Conservation (phyloP, 805 yeast genomes). For the Yarrowia alimentaria region DNA sequence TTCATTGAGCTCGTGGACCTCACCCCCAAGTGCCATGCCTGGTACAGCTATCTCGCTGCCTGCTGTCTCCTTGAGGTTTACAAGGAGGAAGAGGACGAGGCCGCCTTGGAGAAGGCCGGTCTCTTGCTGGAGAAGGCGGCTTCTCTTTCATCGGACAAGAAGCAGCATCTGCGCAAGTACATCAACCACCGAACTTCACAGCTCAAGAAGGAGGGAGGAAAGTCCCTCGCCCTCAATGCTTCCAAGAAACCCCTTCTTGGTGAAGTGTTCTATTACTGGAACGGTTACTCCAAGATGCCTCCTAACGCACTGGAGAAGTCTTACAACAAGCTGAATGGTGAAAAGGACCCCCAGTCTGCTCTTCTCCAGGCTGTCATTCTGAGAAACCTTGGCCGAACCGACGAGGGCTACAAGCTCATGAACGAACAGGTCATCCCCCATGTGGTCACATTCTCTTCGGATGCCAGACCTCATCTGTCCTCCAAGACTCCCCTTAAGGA, state of each 20-base stretch:
- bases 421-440: constrained; percentile 52
- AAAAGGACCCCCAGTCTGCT: constrained; percentile 37
- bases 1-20: constrained; percentile 63
- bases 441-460: constrained; percentile 42
- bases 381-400: constrained; percentile 46
- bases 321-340: constrained; percentile 53
- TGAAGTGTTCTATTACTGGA: constrained; percentile 87
- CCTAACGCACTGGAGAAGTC: constrained; percentile 54
- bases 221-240: constrained; percentile 57
- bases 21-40: constrained; percentile 87
- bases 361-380: constrained; percentile 54
- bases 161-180: constrained; percentile 22
- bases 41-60: constrained; percentile 82
- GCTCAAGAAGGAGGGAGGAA: constrained; percentile 21
- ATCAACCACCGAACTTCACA: constrained; percentile 4
- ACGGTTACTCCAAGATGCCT: constrained; percentile 85
- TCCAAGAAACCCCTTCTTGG: constrained; percentile 79
- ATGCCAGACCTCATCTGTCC: constrained; percentile 35
- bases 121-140: constrained; percentile 14
- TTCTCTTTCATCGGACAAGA: constrained; percentile 7
- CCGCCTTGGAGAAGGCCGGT: constrained; percentile 9
- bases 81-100: constrained; percentile 44
- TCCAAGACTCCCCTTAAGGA: constrained; percentile 59
- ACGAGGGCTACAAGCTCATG: constrained; percentile 58
- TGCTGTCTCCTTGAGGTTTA: constrained; percentile 79